Evolutionary conservation across 148 eudicot genomes (phyloP).

Genomic region (Polygonum maritimum): DNA sequence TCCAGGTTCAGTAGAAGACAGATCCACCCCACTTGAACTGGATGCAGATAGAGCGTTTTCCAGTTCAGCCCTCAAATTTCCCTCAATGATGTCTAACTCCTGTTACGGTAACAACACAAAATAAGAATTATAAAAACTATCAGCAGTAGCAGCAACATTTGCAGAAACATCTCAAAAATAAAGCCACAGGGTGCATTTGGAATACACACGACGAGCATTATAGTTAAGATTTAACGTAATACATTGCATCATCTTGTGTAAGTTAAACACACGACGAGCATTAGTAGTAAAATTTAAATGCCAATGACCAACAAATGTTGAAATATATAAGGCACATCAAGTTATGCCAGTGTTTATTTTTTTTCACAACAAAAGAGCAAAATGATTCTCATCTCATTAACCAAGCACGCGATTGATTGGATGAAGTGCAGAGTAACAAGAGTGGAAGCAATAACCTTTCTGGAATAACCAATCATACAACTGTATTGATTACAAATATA

Average conservation of each 20-base stretch:
- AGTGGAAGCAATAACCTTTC: background rate
- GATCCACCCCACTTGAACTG: slow-evolving; percentile 21
- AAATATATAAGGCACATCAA: background rate
- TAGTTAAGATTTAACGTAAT: no score
- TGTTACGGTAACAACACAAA: slow-evolving; percentile 13
- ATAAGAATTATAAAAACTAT: background rate
- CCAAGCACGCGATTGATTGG: background rate
- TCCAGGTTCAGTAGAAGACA: slow-evolving; percentile 17
- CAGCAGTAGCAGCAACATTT: background rate
- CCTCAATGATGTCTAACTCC: slow-evolving; percentile 66
- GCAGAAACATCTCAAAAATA: background rate
- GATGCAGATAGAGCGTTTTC: slow-evolving; percentile 40
- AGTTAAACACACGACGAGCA: no score
- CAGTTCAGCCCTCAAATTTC: slow-evolving; percentile 47
- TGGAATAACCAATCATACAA: background rate
- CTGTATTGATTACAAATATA: background rate
- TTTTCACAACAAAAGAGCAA: background rate
- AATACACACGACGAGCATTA: no score
- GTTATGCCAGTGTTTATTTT: background rate
- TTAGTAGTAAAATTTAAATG: background rate
- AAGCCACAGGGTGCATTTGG: background rate
- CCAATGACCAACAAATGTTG: background rate
- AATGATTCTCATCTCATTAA: background rate
- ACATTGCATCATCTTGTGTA: no score
- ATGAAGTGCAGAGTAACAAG: background rate